Evolutionary conservation across 768 basidiomycete genomes (phyloP).

Genomic region (Amanita pallidorosea): DNA sequence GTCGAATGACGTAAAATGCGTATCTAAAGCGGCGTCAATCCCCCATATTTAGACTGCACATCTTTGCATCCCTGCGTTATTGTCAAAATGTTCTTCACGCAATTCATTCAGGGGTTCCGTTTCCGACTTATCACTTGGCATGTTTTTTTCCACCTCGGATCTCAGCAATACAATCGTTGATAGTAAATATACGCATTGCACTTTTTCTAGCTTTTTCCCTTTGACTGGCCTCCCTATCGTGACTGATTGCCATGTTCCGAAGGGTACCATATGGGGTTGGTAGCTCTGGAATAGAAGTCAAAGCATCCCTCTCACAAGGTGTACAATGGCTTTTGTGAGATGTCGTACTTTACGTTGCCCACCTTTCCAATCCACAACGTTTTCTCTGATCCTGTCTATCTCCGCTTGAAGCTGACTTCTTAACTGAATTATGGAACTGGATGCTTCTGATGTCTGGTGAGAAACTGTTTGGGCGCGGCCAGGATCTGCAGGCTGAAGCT

Average conservation of each 20-base stretch:
- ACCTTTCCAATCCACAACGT: constrained; percentile 51
- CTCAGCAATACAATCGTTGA: no score
- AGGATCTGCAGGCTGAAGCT: constrained; percentile 8
- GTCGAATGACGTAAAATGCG: background rate
- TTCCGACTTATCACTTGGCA: no score
- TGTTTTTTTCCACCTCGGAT: no score
- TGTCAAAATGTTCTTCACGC: background rate
- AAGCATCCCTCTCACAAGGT: constrained; percentile 61
- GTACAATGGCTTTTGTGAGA: constrained; percentile 53
- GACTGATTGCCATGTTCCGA: no score
- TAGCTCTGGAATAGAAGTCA: background rate
- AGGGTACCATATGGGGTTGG: background rate
- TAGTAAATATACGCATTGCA: no score
- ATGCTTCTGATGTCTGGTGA: background rate
- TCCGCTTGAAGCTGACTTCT: constrained; percentile 43
- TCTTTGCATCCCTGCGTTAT: background rate
- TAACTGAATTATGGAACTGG: constrained; percentile 18
- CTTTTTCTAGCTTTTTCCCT: no score
- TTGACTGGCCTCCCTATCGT: background rate
- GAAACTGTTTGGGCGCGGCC: background rate
- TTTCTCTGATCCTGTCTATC: constrained; percentile 35
- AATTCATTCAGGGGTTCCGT: no score
- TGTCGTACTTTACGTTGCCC: constrained; percentile 44
- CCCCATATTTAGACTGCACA: background rate
- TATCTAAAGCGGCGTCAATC: background rate